Evolutionary conservation across 805 yeast species (phyloP), one percentile per base, ranked within the genome.

Genomic region (Metschnikowia koreensis): DNA sequence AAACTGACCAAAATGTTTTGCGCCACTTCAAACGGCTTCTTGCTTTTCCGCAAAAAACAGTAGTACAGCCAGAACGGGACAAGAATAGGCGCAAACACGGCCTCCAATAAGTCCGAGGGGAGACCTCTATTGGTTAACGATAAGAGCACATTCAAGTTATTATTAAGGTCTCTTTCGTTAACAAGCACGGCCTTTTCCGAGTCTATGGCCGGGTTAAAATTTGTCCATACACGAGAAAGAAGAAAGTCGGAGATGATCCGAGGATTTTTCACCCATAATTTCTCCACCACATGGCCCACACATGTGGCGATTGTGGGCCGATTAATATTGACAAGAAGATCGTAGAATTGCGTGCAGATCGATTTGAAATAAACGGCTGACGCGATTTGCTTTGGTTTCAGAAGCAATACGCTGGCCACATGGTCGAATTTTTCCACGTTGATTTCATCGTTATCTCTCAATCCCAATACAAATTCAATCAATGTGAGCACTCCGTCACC

Each of bases 381-480:
- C 1, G 74, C 50, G 8, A 85, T 61, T 0, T 63, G 60, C 44
- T 67, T 69, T 0, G 97, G 97, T 53, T 83, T 84, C 15, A 84
- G 68, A 29, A 86, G 64, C 13, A 93, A 65, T 1, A 89, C 75
- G 40, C 77, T 79, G n/a, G 87, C 81, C 1, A 89, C 87, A 51
- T 84, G 80, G 28, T 81, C 82, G 44, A 89, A 74, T 57, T 83
- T 86, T 33, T 81, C 82, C n/a, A 83, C 67, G 55, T 83, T 84
- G 12, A 90, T 67, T 11, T 82, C 83, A 50, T 86, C 93, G 48
- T 77, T 75, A 40, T 89, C 96, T 51, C 97, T 73, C 27, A 88
- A 72, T 0, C 96, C 96, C 12, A 87, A 72, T 0, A 88, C 75
- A 55, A 88, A 82, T 66, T 93, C 97, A 29, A 91, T 75, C 46